Conservation (phyloP, 2,329 filamentous ascomycete species). For the Cadophora sp. region DNA sequence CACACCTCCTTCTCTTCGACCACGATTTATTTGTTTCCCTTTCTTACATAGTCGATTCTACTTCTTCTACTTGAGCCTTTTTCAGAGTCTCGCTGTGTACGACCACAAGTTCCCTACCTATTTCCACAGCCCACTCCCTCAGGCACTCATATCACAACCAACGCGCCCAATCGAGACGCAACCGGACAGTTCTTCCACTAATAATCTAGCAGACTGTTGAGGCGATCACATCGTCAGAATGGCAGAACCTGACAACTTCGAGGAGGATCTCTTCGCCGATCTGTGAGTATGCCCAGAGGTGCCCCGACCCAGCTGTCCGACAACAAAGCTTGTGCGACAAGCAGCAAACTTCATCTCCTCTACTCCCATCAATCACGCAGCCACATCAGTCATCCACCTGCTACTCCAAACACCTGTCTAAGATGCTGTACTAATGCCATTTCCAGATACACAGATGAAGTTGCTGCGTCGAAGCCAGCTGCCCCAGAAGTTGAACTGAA, state of each 20-base stretch:
- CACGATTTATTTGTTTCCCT: not conserved
- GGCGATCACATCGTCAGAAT: slow-evolving; percentile 54
- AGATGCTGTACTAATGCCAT: slow-evolving; percentile 2
- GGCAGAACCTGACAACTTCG: slow-evolving; percentile 82
- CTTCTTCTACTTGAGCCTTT: not conserved
- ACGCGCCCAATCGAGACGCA: not conserved
- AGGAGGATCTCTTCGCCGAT: slow-evolving; percentile 95
- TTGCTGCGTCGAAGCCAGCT: slow-evolving; percentile 54
- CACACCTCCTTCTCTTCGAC: not conserved
- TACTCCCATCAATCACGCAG: not conserved
- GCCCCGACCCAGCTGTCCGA: not conserved
- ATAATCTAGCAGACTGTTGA: slow-evolving; percentile 5
- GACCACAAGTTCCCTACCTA: not conserved
- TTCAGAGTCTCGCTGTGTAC: not conserved
- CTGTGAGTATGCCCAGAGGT: slow-evolving; percentile 67
- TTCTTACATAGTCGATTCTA: not conserved
- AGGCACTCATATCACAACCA: not conserved
- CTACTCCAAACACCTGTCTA: not conserved
- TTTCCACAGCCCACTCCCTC: not conserved
- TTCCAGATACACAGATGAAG: slow-evolving; percentile 71
- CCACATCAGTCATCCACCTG: not conserved
- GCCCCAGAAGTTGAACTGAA: slow-evolving; percentile 43
- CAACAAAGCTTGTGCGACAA: not conserved
- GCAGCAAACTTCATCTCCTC: not conserved
- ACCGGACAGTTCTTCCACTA: not conserved